Conservation (phyloP, 2,329 filamentous ascomycete genomes). For the Esteya vermicola region DNA sequence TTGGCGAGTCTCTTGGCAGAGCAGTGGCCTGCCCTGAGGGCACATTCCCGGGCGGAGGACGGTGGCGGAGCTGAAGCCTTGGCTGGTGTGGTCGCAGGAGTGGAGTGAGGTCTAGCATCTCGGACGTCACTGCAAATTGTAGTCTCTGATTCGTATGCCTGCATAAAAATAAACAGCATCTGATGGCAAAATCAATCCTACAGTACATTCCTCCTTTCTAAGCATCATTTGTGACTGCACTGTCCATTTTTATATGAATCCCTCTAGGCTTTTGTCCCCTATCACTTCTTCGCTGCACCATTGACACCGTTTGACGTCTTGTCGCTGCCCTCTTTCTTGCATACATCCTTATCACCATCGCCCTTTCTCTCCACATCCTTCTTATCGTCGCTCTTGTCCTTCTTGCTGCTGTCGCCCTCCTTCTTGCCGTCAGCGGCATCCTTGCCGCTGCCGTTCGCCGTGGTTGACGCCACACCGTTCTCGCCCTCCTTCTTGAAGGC, state of each 20-base stretch:
- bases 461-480: constrained; percentile 25
- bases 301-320: constrained; percentile 1
- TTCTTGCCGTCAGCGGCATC: constrained; percentile 25
- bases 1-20: constrained; percentile 69
- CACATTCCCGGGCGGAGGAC: constrained; percentile 30
- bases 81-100: constrained; percentile 49
- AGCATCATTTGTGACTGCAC: no score
- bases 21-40: constrained; percentile 43
- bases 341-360: constrained; percentile 38
- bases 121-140: no score
- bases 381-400: constrained; percentile 31
- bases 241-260: not conserved
- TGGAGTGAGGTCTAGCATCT: constrained; percentile 12
- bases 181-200: no score
- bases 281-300: constrained; percentile 32
- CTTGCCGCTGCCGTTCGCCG: constrained; percentile 32
- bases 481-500: constrained; percentile 61
- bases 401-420: constrained; percentile 26
- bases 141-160: no score
- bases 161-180: no score
- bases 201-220: no score
- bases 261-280: constrained; percentile 10
- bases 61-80: constrained; percentile 39
- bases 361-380: constrained; percentile 38
- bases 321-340: constrained; percentile 28